A percentile compares a stretch with the other conserved stretches of the same genome.
These are phyloP conservation scores for Hordeum marinum DNA, from an alignment of 176 grass and related monocot species.

Conservation along the genomic window DNA sequence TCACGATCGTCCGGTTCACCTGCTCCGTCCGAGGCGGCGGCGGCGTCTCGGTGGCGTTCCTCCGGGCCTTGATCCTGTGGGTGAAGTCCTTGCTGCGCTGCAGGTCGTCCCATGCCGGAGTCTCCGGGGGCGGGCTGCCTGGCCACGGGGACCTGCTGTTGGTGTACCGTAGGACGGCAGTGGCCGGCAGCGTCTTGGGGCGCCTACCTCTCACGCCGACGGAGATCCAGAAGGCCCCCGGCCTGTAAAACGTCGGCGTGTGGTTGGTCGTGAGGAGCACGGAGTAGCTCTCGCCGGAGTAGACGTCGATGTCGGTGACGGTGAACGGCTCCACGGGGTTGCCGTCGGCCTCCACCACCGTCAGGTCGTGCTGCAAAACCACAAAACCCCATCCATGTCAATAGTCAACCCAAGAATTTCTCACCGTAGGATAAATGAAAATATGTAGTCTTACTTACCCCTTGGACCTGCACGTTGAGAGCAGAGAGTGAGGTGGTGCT, in stretches of 20 bases:
- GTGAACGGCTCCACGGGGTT: conserved; percentile 54
- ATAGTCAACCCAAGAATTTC: not conserved
- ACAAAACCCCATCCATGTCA: not conserved
- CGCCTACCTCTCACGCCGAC: conserved; percentile 38
- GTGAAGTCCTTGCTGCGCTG: conserved; percentile 5
- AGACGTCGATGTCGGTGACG: conserved; percentile 59
- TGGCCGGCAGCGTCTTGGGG: conserved; percentile 33
- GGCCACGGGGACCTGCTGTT: not conserved
- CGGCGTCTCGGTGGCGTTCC: not conserved
- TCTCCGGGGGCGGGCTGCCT: not conserved
- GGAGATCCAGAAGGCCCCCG: conserved; percentile 47
- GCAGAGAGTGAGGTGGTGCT: conserved; percentile 60
- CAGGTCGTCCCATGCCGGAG: not conserved
- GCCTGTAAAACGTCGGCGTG: conserved; percentile 9
- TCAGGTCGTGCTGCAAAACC: conserved; percentile 39
- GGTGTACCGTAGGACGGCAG: conserved; percentile 2
- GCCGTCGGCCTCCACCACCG: conserved; percentile 59
- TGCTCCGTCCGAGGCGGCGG: not conserved
- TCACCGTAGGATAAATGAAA: no score
- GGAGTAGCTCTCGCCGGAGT: conserved; percentile 76
- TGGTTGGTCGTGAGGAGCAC: conserved; percentile 49
- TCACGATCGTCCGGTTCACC: not conserved
- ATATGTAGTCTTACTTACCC: conserved; percentile 7
- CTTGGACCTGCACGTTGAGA: conserved; percentile 47
- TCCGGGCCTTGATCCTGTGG: not conserved